These are phyloP conservation scores for Zostera marina DNA, from an alignment of 116 monocot genomes.

Conservation along the genomic window DNA sequence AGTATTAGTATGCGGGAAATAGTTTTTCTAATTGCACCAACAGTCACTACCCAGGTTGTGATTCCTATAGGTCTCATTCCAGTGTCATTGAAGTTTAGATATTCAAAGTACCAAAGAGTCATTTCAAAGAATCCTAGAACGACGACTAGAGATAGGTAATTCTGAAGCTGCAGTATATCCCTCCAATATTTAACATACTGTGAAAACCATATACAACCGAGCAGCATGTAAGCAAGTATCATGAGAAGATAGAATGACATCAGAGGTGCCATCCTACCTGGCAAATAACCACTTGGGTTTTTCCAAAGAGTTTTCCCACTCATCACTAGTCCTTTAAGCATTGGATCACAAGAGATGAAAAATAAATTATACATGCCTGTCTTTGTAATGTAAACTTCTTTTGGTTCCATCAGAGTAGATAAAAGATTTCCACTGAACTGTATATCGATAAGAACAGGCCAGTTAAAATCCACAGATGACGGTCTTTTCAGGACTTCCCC, in stretches of 20 bases:
- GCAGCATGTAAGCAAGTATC: constrained; percentile 59
- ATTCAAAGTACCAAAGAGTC: constrained; percentile 93
- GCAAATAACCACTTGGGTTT: constrained; percentile 82
- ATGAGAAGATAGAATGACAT: constrained; percentile 79
- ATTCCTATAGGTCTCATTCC: constrained; percentile 74
- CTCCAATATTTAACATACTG: constrained; percentile 82
- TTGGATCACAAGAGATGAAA: constrained; percentile 87
- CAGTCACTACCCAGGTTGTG: constrained; percentile 92
- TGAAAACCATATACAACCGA: constrained; percentile 50
- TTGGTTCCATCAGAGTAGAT: constrained; percentile 31
- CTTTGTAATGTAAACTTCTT: constrained; percentile 40
- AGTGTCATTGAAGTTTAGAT: constrained; percentile 64
- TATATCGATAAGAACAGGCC: constrained; percentile 57
- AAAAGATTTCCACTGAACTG: constrained; percentile 48
- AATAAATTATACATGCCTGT: constrained; percentile 98
- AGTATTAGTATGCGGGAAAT: constrained; percentile 77
- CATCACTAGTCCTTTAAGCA: constrained; percentile 61
- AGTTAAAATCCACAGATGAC: constrained; percentile 47
- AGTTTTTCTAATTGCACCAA: constrained; percentile 79
- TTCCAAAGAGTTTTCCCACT: constrained; percentile 87
- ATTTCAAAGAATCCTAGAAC: constrained; percentile 87
- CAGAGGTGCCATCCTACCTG: constrained; percentile 85
- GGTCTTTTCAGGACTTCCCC: constrained; percentile 75
- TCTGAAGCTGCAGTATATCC: constrained; percentile 73
- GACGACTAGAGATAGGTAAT: constrained; percentile 70